phyloP scores from a whole-genome alignment of 441 rosid genomes.

The Erodium trifolium region DNA sequence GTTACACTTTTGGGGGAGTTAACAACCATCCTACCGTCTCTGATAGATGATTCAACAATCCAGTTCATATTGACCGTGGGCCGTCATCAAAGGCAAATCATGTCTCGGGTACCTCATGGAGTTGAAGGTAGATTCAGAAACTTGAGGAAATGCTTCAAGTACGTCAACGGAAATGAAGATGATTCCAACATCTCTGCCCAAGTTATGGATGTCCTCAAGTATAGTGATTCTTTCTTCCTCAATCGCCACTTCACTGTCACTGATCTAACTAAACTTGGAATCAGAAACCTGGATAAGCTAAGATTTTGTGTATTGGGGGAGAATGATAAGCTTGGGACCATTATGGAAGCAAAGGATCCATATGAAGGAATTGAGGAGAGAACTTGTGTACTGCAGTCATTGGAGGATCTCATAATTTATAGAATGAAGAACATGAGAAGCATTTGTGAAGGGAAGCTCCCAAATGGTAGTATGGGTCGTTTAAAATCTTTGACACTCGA shows the following conservation, averaged over 20 bases:
- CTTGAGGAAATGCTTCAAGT: not conserved
- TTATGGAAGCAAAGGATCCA: not conserved
- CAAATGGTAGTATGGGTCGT: not conserved
- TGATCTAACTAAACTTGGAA: not conserved
- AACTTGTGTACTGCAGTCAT: not conserved
- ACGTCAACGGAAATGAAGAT: not conserved
- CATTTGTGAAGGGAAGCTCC: not conserved
- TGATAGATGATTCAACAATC: not conserved
- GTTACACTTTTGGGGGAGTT: not conserved
- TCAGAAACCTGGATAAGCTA: not conserved
- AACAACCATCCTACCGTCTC: not conserved
- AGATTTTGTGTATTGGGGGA: not conserved
- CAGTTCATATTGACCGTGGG: not conserved
- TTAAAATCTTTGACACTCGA: not conserved
- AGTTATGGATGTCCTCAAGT: not conserved
- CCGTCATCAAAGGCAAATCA: not conserved
- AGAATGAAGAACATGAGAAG: not conserved
- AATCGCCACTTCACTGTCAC: not conserved
- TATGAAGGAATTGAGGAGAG: not conserved
- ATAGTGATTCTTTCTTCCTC: slow-evolving; percentile 2
- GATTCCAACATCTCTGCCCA: not conserved
- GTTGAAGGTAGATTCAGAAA: not conserved
- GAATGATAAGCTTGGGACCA: not conserved
- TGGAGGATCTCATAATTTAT: not conserved
- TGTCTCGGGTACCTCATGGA: not conserved